A percentile compares a stretch with the other conserved stretches of the same genome.
Conservation (phyloP, 2,329 filamentous ascomycete genomes). For the Penicillium sp. region DNA sequence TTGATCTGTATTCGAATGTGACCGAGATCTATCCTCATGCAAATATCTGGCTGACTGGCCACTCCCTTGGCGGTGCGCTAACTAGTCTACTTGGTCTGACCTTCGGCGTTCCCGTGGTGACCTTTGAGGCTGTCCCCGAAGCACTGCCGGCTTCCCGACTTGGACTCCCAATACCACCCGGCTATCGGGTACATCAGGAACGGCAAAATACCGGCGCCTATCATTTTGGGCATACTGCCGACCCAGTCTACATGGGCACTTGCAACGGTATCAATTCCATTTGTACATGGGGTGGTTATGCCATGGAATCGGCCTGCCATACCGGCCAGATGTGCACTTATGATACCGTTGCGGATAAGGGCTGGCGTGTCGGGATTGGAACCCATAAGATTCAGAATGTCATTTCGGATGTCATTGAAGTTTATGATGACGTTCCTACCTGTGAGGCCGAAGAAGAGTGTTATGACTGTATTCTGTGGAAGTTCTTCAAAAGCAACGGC, state of each 20-base stretch:
- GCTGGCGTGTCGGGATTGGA: slow-evolving; percentile 88
- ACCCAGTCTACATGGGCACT: slow-evolving; percentile 90
- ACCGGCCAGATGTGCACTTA: slow-evolving; percentile 87
- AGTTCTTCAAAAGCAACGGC: slow-evolving; percentile 91
- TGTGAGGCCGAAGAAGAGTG: slow-evolving; percentile 80
- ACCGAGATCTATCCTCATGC: slow-evolving; percentile 84
- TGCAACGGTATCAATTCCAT: slow-evolving; percentile 89
- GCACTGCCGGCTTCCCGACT: slow-evolving; percentile 83
- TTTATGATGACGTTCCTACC: slow-evolving; percentile 78
- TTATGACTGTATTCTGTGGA: slow-evolving; percentile 89
- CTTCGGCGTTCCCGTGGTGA: slow-evolving; percentile 87
- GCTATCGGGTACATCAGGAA: slow-evolving; percentile 72
- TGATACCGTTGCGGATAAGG: slow-evolving; percentile 87
- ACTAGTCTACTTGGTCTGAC: slow-evolving; percentile 87
- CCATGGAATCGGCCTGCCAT: slow-evolving; percentile 91
- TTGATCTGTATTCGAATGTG: slow-evolving; percentile 90
- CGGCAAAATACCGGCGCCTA: slow-evolving; percentile 75
- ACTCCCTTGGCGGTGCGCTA: slow-evolving; percentile 89
- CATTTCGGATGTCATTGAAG: slow-evolving; percentile 82
- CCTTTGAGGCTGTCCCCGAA: slow-evolving; percentile 91
- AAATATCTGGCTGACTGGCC: slow-evolving; percentile 86
- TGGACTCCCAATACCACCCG: slow-evolving; percentile 83
- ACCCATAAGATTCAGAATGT: slow-evolving; percentile 90
- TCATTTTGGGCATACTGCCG: slow-evolving; percentile 94
- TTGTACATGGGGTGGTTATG: slow-evolving; percentile 91